phyloP scores from a whole-genome alignment of 108 stramenopile genomes.

The Cyclotella choctawhatcheeana region DNA sequence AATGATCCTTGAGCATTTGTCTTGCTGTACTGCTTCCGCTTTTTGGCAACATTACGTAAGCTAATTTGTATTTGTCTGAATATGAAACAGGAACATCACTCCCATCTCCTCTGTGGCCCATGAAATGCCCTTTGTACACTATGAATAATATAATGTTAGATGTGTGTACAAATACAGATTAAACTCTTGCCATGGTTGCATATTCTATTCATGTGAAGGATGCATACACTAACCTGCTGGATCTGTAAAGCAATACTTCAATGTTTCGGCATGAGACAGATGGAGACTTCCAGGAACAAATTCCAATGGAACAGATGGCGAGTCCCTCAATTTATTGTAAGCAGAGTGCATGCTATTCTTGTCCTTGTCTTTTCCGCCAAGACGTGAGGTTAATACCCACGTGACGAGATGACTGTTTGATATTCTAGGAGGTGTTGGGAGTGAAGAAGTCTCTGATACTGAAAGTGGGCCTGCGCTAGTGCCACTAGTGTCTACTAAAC shows the following conservation, averaged over 20 bases:
- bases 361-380: constrained; percentile 38
- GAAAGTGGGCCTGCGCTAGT: background rate
- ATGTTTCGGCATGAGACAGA: constrained; percentile 27
- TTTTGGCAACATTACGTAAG: constrained; percentile 46
- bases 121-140: constrained; percentile 29
- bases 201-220: no score
- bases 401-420: constrained; percentile 27
- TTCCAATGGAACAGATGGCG: constrained; percentile 10
- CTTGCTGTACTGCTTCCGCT: constrained; percentile 38
- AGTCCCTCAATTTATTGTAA: constrained; percentile 10
- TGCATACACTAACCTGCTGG: no score
- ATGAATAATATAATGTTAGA: no score
- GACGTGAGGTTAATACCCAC: constrained; percentile 23
- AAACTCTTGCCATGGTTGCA: no score
- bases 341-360: constrained; percentile 18
- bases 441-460: background rate
- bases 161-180: no score
- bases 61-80: constrained; percentile 33
- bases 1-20: constrained; percentile 30
- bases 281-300: constrained; percentile 31
- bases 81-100: constrained; percentile 26
- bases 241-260: constrained; percentile 36
- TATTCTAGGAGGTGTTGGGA: constrained; percentile 15
- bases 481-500: background rate
- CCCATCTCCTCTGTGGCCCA: constrained; percentile 6